Evolutionary conservation across 352 stramenopile genomes (phyloP).

Genomic region (Phytophthora pluvialis): DNA sequence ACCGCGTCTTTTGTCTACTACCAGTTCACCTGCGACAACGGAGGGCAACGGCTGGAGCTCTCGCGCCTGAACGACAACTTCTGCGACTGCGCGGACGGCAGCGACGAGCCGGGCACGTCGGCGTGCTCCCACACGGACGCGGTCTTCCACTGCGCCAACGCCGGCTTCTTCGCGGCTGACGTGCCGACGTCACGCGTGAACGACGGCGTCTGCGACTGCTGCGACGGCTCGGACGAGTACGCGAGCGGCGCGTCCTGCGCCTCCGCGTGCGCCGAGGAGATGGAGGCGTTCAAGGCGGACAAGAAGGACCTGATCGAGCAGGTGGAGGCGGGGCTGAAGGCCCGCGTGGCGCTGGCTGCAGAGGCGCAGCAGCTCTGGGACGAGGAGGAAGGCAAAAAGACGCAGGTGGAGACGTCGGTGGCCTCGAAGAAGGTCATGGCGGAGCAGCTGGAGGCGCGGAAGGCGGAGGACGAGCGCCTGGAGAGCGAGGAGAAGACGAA

Average conservation of each 20-base stretch:
- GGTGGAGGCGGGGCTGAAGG: constrained; percentile 68
- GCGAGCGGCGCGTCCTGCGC: constrained; percentile 43
- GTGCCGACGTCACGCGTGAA: constrained; percentile 76
- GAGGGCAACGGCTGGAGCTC: constrained; percentile 57
- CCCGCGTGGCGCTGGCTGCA: constrained; percentile 42
- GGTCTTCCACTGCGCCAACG: constrained; percentile 51
- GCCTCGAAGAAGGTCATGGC: constrained; percentile 42
- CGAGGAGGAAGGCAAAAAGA: constrained; percentile 40
- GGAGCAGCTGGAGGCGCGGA: constrained; percentile 48
- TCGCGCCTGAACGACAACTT: constrained; percentile 92
- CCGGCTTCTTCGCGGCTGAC: constrained; percentile 58
- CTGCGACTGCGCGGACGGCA: constrained; percentile 93
- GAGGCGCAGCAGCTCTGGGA: constrained; percentile 45
- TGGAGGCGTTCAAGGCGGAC: constrained; percentile 54
- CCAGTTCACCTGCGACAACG: constrained; percentile 79
- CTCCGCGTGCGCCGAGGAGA: constrained; percentile 40
- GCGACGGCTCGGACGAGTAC: constrained; percentile 94
- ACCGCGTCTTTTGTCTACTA: constrained; percentile 7
- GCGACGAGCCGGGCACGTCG: constrained; percentile 90
- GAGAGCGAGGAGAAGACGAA: constrained; percentile 58
- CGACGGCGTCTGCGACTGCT: constrained; percentile 98
- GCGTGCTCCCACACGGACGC: constrained; percentile 60
- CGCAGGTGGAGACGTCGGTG: constrained; percentile 34
- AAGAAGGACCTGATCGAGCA: constrained; percentile 73
- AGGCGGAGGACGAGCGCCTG: constrained; percentile 49